Evolutionary conservation across 306 rosid species (phyloP).

Genomic region (Quillaja saponaria): DNA sequence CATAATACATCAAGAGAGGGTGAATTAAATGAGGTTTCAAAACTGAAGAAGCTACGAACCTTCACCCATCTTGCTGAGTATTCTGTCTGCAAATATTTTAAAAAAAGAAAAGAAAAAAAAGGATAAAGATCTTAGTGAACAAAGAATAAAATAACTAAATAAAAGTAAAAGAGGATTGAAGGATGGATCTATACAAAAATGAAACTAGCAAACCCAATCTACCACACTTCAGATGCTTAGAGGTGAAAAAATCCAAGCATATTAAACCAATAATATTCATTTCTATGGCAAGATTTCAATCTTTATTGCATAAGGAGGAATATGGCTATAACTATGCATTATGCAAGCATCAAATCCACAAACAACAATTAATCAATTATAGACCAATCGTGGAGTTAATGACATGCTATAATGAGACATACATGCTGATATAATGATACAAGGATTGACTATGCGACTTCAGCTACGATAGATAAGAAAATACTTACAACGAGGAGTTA

Average conservation of each 20-base stretch:
- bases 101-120: slow-evolving; percentile 10
- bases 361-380: too few species aligned
- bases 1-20: slow-evolving; percentile 8
- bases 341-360: too few species aligned
- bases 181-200: not conserved
- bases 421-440: too few species aligned
- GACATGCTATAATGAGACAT: too few species aligned
- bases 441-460: too few species aligned
- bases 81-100: slow-evolving; percentile 57
- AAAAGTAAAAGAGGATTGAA: not conserved
- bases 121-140: slow-evolving; percentile 27
- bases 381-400: too few species aligned
- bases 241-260: too few species aligned
- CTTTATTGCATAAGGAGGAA: too few species aligned
- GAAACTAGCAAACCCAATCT: slow-evolving; percentile 2
- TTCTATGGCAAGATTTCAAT: too few species aligned
- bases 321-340: too few species aligned
- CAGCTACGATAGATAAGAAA: not conserved
- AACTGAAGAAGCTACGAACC: slow-evolving; percentile 39
- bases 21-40: not conserved
- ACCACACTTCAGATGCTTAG: too few species aligned
- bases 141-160: not conserved
- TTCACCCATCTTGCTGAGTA: slow-evolving; percentile 83
- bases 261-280: too few species aligned
- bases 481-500: slow-evolving; percentile 67